phyloP scores from a whole-genome alignment of 208 protist genomes.

The Herpetomonas muscarum region DNA sequence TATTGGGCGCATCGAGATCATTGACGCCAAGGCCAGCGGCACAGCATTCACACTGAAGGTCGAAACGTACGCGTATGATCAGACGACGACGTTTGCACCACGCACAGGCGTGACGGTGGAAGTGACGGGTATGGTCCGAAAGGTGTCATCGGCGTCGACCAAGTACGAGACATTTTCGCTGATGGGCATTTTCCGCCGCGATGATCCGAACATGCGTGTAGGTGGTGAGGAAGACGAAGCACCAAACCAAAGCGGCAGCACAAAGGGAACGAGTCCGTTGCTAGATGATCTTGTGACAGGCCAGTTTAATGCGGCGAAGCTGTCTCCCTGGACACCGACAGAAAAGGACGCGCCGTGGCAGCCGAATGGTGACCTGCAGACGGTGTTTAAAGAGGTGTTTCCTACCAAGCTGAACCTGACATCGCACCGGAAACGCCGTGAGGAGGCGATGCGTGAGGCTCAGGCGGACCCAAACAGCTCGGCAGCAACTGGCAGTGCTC shows the following conservation, averaged over 20 bases:
- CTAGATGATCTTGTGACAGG: conserved; percentile 23
- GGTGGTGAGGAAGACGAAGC: neutral
- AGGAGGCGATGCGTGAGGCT: neutral
- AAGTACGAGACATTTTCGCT: conserved; percentile 79
- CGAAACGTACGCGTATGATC: conserved; percentile 76
- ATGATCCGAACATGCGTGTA: conserved; percentile 22
- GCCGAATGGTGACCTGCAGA: conserved; percentile 52
- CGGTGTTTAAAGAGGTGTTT: conserved; percentile 71
- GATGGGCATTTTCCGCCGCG: conserved; percentile 55
- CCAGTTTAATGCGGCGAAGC: conserved; percentile 78
- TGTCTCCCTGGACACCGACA: conserved; percentile 56
- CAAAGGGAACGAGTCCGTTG: neutral
- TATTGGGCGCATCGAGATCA: conserved; percentile 59
- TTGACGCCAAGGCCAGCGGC: conserved; percentile 27
- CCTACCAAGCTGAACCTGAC: conserved; percentile 42
- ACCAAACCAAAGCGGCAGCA: neutral
- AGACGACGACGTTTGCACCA: conserved; percentile 37
- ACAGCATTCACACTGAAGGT: conserved; percentile 68
- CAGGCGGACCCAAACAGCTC: conserved; percentile 1
- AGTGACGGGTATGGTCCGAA: conserved; percentile 67
- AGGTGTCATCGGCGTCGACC: conserved; percentile 42
- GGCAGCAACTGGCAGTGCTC: neutral
- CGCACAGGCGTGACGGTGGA: conserved; percentile 31
- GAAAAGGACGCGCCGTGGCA: conserved; percentile 33
- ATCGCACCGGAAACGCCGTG: conserved; percentile 45